phyloP scores from a whole-genome alignment of 495 filamentous ascomycete genomes.

The Xylaria scruposa region DNA sequence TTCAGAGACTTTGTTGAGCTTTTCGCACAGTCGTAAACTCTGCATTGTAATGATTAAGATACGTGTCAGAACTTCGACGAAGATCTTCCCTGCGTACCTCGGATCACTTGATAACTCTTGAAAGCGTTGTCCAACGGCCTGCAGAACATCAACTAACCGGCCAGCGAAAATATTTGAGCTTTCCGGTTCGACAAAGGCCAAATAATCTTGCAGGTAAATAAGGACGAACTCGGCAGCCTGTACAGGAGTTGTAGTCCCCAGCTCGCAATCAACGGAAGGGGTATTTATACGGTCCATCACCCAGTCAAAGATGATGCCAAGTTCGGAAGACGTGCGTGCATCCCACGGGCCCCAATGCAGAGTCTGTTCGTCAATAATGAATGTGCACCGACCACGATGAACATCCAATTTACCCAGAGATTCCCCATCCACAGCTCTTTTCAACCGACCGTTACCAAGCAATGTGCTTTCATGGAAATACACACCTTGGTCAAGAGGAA shows the following conservation, averaged over 20 bases:
- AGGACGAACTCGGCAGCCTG: conserved; percentile 50
- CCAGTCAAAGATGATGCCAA: conserved; percentile 65
- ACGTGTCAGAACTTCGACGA: conserved; percentile 39
- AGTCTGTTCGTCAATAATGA: conserved; percentile 56
- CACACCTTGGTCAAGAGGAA: conserved; percentile 67
- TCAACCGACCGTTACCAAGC: conserved; percentile 74
- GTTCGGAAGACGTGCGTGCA: conserved; percentile 69
- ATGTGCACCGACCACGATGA: conserved; percentile 39
- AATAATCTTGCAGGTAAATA: conserved; percentile 46
- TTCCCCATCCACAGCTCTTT: conserved; percentile 53
- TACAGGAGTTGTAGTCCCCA: conserved; percentile 24
- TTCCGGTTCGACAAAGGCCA: conserved; percentile 41
- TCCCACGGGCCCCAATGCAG: conserved; percentile 75
- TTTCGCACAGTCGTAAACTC: conserved; percentile 44
- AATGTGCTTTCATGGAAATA: conserved; percentile 81
- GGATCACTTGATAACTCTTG: conserved; percentile 30
- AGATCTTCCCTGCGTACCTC: conserved; percentile 26
- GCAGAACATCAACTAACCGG: conserved; percentile 53
- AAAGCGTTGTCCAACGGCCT: conserved; percentile 45
- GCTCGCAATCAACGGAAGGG: conserved; percentile 8
- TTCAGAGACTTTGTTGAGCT: conserved; percentile 35
- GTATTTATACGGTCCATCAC: conserved; percentile 53
- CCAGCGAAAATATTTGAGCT: conserved; percentile 48
- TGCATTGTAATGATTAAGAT: conserved; percentile 39
- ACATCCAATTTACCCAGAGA: conserved; percentile 35